Evolutionary conservation across 805 yeast genomes (phyloP).

Genomic region (Kurtzmaniella cleridarum): DNA sequence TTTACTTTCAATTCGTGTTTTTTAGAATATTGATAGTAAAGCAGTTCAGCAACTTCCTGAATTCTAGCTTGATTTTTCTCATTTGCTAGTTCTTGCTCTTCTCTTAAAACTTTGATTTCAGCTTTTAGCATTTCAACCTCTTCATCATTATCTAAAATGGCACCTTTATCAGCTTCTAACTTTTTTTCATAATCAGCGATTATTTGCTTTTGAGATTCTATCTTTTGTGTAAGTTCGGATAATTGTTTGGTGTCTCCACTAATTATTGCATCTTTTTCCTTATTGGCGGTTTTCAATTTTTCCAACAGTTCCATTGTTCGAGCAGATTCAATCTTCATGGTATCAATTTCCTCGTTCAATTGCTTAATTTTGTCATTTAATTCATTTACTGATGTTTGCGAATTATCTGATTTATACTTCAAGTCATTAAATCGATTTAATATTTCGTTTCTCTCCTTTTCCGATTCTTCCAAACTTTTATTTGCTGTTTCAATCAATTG

Average conservation of each 20-base stretch:
- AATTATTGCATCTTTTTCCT: slow-evolving; percentile 27
- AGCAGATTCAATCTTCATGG: slow-evolving; percentile 5
- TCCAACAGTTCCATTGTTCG: slow-evolving; percentile 5
- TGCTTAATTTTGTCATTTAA: slow-evolving; percentile 19
- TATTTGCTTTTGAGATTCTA: slow-evolving; percentile 13
- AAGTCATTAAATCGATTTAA: background rate
- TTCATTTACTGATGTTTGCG: slow-evolving; percentile 8
- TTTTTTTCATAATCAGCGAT: slow-evolving; percentile 12
- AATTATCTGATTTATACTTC: slow-evolving; percentile 7
- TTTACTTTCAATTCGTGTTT: slow-evolving; percentile 72
- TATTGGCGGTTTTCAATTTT: slow-evolving; percentile 6
- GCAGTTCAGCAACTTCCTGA: slow-evolving; percentile 60
- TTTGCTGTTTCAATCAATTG: slow-evolving; percentile 5
- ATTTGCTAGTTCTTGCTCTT: slow-evolving; percentile 34
- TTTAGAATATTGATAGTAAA: slow-evolving; percentile 68
- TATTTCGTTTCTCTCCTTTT: slow-evolving; percentile 5
- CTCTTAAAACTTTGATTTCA: slow-evolving; percentile 17
- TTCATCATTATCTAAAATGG: slow-evolving; percentile 8
- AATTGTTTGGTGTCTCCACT: slow-evolving; percentile 25
- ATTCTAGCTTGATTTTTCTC: slow-evolving; percentile 48
- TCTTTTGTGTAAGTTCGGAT: slow-evolving; percentile 21
- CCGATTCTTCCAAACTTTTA: slow-evolving; percentile 4
- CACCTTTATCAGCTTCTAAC: slow-evolving; percentile 9
- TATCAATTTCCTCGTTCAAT: slow-evolving; percentile 25
- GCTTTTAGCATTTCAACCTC: slow-evolving; percentile 3